Base-by-base conservation (phyloP, 1,139 yeast species). In the Chernovozyma aurita region DNA sequence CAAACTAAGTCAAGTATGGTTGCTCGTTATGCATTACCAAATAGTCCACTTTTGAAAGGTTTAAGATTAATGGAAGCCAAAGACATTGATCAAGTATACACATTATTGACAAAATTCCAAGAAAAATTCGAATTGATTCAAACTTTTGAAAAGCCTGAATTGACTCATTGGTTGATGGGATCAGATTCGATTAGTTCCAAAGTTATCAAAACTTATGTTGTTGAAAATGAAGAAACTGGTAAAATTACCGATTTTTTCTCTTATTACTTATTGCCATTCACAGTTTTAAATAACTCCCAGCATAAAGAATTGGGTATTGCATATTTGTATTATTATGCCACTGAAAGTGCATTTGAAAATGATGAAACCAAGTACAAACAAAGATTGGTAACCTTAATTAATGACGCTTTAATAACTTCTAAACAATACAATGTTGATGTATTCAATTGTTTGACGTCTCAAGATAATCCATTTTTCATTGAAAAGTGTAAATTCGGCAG, bases 371-470 rank as follows among this genome's bases (percentile, higher is more conserved):
- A 51, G 13, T 70, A 85, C 48, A 73, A 75, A 48, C 65, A 68
- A 42, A 73, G 97, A 46, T 69, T 94, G 44, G 65, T 62, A 30
- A 58, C 65, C 8, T 65, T 92, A 46, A 72, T 88, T 42, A 70
- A 68, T 34, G 95, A 90, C 50, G 92, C 95, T 0, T 73, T 92
- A 42, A 75, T 90, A 39, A 65, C 87, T 28, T 80, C 95, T 27
- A 84, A 85, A 57, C 52, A 65, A 44, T 61, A 68, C 37, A 70
- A 73, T 30, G 87, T 85, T 50, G 98, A 92, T 57, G 97, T 94
- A 3, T 87, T 90, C 73, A 92, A 92, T 57, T 95, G 97, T 13
- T 71, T 92, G 42, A 80, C 97, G 0, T 73, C 88, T 11, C 95
- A 90, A 62, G 98, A 92, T 55, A 94, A 92, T 56, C 76, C 88